Base-by-base conservation (phyloP, 2,329 filamentous ascomycete species). In the Hypocrella siamensis region DNA sequence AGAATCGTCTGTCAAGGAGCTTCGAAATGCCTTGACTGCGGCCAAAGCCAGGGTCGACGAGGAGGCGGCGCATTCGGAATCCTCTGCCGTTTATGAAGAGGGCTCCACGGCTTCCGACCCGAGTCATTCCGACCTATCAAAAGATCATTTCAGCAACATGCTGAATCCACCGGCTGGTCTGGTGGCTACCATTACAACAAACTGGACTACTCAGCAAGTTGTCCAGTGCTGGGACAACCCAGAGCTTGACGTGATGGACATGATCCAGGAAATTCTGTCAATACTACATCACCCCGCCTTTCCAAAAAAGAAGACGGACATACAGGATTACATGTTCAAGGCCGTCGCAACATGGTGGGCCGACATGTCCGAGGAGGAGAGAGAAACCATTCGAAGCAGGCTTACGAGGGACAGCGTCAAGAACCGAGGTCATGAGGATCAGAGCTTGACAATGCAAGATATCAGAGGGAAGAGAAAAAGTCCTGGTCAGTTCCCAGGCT, bases 241-340 rank as follows among this genome's bases (percentile, higher is more conserved):
- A 3, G 71, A 2, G 70, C 1, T 28, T 9, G 22, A 81, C 0
- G 75, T 83, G 9, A 68, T 86, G 15, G 76, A 85, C 48, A 75
- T 92, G 0, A 63, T 85, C 38, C 60, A 78, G 37, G 82, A 93
- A 40, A 72, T 88, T 18, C 54, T 82, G 26, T 67, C 69, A 14
- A 73, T 81, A 5, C 85, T 93, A 57, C 86, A 94, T 50, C 85
- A 94, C 48, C 86, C 86, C 0, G 79, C 78, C 3, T 61, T 82
- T 25, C 73, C 84, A 8, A 70, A 88, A 41, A 70, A 76, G 36
- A 65, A 65, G 38, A 65, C 78, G 34, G 76, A 88, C 47, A 72
- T 85, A 19, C 86, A 93, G 41, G 67, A 70, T 31, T 75, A 73
- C 33, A 93, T 93, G 85, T 93, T 80, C 53, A 65, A 74, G 19